Percentiles rank a stretch among this genome's conserved stretches.
Conservation (phyloP, 177 flowering plant species). For the Vitis hybrid region DNA sequence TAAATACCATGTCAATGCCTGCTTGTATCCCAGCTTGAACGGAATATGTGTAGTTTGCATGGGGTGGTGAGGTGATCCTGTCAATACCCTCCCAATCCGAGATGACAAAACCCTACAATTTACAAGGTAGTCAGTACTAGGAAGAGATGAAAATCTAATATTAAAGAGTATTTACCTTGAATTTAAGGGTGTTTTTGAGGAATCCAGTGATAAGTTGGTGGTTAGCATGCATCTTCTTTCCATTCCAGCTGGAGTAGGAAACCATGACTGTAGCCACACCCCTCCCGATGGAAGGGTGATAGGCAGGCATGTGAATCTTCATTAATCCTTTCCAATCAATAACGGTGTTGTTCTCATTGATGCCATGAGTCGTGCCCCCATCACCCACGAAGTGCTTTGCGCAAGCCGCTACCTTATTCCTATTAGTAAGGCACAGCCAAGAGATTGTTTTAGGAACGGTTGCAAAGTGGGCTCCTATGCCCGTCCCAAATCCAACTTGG, state of each 20-base stretch:
- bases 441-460: too few species aligned
- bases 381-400: slow-evolving; percentile 72
- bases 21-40: slow-evolving; percentile 36
- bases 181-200: slow-evolving; percentile 52
- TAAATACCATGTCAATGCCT: slow-evolving; percentile 58
- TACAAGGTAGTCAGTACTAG: background rate
- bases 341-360: slow-evolving; percentile 61
- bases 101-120: slow-evolving; percentile 44
- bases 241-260: slow-evolving; percentile 70
- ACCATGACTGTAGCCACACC: slow-evolving; percentile 77
- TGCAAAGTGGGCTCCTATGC: too few species aligned
- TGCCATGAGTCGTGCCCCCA: slow-evolving; percentile 61
- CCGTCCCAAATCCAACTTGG: too few species aligned
- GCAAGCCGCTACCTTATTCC: slow-evolving; percentile 50
- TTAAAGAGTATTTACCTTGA: slow-evolving; percentile 37
- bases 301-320: slow-evolving; percentile 64
- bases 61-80: slow-evolving; percentile 37
- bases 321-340: slow-evolving; percentile 32
- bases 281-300: slow-evolving; percentile 40
- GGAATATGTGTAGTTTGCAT: slow-evolving; percentile 45
- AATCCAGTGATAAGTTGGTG: slow-evolving; percentile 43
- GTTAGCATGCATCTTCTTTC: slow-evolving; percentile 66
- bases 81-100: slow-evolving; percentile 55
- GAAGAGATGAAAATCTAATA: background rate
- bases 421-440: background rate